Percentiles rank a stretch among this genome's conserved stretches.
phyloP scores from a whole-genome alignment of 139 green algal species.

The Tetradesmus lagerheimii region DNA sequence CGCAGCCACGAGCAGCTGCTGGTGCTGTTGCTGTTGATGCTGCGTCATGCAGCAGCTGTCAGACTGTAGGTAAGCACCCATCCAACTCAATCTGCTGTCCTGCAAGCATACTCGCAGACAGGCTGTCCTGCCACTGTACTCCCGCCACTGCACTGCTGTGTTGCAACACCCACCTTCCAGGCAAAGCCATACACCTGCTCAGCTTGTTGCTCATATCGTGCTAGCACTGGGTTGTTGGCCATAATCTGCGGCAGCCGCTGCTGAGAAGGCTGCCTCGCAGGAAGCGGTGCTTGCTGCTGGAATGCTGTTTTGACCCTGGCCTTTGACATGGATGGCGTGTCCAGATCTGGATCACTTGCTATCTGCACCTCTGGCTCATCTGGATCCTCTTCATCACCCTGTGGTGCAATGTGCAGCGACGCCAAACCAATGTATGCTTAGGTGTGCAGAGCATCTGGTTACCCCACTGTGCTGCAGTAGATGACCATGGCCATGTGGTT shows the following conservation, averaged over 20 bases:
- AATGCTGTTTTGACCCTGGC: not conserved
- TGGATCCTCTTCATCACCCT: slow-evolving; percentile 31
- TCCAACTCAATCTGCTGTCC: too few relatives aligned
- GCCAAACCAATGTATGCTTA: too few relatives aligned
- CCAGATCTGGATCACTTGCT: slow-evolving; percentile 7
- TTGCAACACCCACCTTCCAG: slow-evolving; percentile 29
- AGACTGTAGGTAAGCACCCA: too few relatives aligned
- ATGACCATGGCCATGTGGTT: too few relatives aligned
- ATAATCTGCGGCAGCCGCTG: not conserved
- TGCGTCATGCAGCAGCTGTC: too few relatives aligned
- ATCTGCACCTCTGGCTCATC: slow-evolving; percentile 26
- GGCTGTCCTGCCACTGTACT: not conserved
- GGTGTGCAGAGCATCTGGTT: too few relatives aligned
- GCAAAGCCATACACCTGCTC: slow-evolving; percentile 18
- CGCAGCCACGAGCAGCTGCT: too few relatives aligned
- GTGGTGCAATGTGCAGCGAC: too few relatives aligned
- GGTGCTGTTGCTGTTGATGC: too few relatives aligned
- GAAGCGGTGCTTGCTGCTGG: not conserved
- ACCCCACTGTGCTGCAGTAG: too few relatives aligned
- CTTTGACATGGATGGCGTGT: not conserved
- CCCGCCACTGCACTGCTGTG: not conserved
- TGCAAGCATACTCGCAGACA: too few relatives aligned
- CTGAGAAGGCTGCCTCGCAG: not conserved
- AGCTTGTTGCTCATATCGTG: not conserved
- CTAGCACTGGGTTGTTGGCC: not conserved